Evolutionary conservation across 2,329 filamentous ascomycete genomes (phyloP).

Genomic region (Colletotrichum paranaense): DNA sequence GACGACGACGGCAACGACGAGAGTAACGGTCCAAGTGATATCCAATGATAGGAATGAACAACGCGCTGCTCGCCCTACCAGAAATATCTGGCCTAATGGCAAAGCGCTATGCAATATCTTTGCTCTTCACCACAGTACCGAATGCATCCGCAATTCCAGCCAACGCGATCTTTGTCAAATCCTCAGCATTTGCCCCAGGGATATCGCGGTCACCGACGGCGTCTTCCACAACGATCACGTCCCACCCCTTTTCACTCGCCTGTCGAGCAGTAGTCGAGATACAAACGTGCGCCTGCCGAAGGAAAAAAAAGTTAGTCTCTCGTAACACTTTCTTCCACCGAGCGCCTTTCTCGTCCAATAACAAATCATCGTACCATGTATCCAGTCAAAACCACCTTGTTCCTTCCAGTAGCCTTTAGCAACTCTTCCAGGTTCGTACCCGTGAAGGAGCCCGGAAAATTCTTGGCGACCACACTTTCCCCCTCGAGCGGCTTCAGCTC

Average conservation of each 20-base stretch:
- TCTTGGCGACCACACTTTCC: constrained; percentile 69
- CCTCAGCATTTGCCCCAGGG: constrained; percentile 66
- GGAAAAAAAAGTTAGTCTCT: background rate
- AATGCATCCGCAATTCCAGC: constrained; percentile 72
- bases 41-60: too few species aligned
- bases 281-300: constrained; percentile 68
- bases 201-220: constrained; percentile 75
- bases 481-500: constrained; percentile 64
- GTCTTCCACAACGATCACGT: constrained; percentile 70
- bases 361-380: constrained; percentile 59
- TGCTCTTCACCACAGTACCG: constrained; percentile 63
- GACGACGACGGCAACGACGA: too few species aligned
- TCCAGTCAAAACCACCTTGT: constrained; percentile 70
- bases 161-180: constrained; percentile 62
- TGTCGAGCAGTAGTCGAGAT: constrained; percentile 72
- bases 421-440: constrained; percentile 66
- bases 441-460: constrained; percentile 70
- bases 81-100: too few species aligned
- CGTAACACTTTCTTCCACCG: constrained; percentile 20
- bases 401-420: constrained; percentile 58
- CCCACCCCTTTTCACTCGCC: constrained; percentile 69
- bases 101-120: constrained; percentile 35
- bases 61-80: too few species aligned
- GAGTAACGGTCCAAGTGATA: too few species aligned
- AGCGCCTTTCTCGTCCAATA: too few species aligned